Percentiles rank a stretch among this genome's conserved stretches.
Evolutionary conservation across 177 flowering plant species (phyloP).

Genomic region (Vitis hybrid): DNA sequence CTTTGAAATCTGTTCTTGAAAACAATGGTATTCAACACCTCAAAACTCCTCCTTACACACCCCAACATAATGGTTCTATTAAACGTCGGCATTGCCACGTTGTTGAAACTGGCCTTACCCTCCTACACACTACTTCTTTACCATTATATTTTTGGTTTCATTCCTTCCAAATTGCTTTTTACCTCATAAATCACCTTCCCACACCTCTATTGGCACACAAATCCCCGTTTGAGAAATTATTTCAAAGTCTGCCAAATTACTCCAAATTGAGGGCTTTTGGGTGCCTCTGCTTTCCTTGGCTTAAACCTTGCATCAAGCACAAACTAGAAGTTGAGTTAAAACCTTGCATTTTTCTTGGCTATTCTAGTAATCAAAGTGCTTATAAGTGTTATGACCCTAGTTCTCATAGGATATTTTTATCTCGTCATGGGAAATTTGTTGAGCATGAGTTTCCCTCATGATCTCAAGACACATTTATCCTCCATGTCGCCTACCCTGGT

Average conservation of each 20-base stretch:
- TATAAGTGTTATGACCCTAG: constrained; percentile 2
- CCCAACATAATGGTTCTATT: no score
- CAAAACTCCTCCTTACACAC: no score
- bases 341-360: constrained; percentile 8
- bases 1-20: neutral
- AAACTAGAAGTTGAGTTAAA: neutral
- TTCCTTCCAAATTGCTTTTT: neutral
- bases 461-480: no score
- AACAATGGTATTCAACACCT: neutral
- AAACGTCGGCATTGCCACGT: no score
- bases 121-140: neutral
- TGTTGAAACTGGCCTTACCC: neutral
- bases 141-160: neutral
- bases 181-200: neutral
- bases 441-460: constrained; percentile 7
- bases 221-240: neutral
- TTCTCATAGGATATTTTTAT: neutral
- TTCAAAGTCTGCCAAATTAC: neutral
- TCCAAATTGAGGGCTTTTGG: neutral
- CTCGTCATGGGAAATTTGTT: constrained; percentile 15
- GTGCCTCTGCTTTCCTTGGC: neutral
- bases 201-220: neutral
- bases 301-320: neutral
- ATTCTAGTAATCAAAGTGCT: neutral
- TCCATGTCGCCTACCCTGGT: no score